Percentiles rank a stretch among this genome's conserved stretches.
These are phyloP conservation scores for Mrakia blollopis DNA, from an alignment of 768 basidiomycete species.

Conservation along the genomic window DNA sequence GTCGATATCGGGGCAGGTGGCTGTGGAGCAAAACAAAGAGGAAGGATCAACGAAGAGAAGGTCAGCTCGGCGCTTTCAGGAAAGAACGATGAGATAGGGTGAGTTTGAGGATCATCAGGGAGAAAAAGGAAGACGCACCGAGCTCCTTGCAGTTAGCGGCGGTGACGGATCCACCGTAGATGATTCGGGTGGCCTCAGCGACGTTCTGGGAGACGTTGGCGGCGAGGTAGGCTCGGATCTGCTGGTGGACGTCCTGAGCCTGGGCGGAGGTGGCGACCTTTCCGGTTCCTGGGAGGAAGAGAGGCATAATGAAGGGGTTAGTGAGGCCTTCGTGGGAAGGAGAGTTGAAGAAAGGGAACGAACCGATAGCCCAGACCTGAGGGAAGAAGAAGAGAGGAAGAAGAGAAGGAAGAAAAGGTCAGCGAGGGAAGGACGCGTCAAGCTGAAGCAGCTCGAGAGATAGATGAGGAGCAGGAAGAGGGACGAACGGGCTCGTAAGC, in stretches of 20 bases:
- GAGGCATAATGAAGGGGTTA: constrained; percentile 43
- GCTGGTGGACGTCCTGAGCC: constrained; percentile 85
- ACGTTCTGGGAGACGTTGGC: constrained; percentile 62
- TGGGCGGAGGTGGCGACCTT: constrained; percentile 79
- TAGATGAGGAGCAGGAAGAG: neutral
- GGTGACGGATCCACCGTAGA: constrained; percentile 93
- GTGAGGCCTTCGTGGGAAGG: neutral
- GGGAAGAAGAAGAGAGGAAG: neutral
- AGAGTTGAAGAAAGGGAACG: neutral
- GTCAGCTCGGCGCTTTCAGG: too few species aligned
- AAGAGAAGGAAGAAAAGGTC: neutral
- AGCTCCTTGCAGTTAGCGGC: constrained; percentile 84
- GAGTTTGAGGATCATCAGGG: too few species aligned
- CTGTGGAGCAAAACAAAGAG: neutral
- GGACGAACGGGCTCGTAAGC: constrained; percentile 75
- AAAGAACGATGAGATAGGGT: neutral
- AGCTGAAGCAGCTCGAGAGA: neutral
- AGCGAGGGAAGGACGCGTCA: neutral
- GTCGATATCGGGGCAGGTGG: constrained; percentile 77
- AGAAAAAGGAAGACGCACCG: constrained; percentile 52
- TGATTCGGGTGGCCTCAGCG: constrained; percentile 71
- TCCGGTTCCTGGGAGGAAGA: constrained; percentile 93
- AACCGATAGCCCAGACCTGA: constrained; percentile 2
- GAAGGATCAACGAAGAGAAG: neutral
- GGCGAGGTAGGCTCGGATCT: constrained; percentile 70